Conservation (phyloP, 352 stramenopile species). For the Phytophthora chlamydospora region DNA sequence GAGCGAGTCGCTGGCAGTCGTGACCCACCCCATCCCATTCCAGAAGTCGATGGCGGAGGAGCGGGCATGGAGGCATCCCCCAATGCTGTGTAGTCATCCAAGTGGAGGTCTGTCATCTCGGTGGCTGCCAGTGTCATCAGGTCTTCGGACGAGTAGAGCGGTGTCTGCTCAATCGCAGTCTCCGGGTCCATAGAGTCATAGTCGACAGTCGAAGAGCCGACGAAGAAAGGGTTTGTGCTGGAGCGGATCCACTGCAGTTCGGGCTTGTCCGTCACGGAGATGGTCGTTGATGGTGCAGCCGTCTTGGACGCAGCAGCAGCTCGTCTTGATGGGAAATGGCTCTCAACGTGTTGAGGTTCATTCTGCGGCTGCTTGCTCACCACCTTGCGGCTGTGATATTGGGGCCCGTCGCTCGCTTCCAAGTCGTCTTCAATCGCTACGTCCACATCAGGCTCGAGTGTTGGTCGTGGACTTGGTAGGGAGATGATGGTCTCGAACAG, state of each 20-base stretch:
- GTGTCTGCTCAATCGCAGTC: slow-evolving; percentile 68
- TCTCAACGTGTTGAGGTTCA: slow-evolving; percentile 20
- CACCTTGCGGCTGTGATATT: slow-evolving; percentile 12
- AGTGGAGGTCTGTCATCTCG: slow-evolving; percentile 64
- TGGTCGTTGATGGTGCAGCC: slow-evolving; percentile 3
- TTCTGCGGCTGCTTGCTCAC: slow-evolving; percentile 23
- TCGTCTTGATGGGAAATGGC: slow-evolving; percentile 25
- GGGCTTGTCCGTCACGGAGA: slow-evolving; percentile 18
- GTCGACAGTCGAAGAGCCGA: slow-evolving; percentile 19
- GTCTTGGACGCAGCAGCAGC: slow-evolving; percentile 23
- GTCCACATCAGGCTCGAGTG: slow-evolving; percentile 20
- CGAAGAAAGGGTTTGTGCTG: slow-evolving; percentile 63
- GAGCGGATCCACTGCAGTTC: slow-evolving; percentile 62
- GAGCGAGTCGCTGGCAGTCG: slow-evolving; percentile 24
- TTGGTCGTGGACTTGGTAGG: slow-evolving; percentile 29
- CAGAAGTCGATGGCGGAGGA: slow-evolving; percentile 11
- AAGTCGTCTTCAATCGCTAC: slow-evolving; percentile 31
- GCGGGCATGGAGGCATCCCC: slow-evolving; percentile 21
- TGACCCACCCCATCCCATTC: slow-evolving; percentile 10
- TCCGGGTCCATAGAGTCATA: slow-evolving; percentile 74
- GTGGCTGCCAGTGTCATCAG: slow-evolving; percentile 56
- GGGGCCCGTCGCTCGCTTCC: slow-evolving; percentile 25
- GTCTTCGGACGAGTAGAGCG: slow-evolving; percentile 61
- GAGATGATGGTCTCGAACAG: slow-evolving; percentile 60
- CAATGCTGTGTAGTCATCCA: slow-evolving; percentile 68